phyloP scores from a whole-genome alignment of 805 yeast genomes.

The Millerozyma miso region DNA sequence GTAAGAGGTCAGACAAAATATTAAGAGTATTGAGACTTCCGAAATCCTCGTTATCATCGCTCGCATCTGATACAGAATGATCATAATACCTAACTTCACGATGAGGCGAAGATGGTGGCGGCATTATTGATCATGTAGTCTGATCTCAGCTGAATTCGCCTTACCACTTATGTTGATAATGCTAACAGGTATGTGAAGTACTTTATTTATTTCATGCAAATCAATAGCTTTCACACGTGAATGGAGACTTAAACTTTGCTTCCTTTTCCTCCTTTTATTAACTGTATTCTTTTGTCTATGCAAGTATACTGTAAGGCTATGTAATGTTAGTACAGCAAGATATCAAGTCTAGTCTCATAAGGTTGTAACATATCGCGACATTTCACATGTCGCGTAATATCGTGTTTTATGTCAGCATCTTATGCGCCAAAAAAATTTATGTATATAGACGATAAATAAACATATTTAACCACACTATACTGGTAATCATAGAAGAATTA shows the following conservation, averaged over 20 bases:
- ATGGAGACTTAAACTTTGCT: no score
- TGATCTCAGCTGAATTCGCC: neutral
- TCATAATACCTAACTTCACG: neutral
- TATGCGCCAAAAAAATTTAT: neutral
- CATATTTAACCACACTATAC: neutral
- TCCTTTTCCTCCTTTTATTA: no score
- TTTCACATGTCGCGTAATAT: neutral
- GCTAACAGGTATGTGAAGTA: neutral
- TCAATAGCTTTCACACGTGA: no score
- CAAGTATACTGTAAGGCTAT: neutral
- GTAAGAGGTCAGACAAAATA: slow-evolving; percentile 5
- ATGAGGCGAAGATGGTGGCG: slow-evolving; percentile 2
- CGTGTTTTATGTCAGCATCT: neutral
- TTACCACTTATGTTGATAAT: neutral
- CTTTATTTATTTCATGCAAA: neutral
- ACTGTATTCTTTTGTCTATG: neutral
- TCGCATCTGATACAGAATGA: neutral
- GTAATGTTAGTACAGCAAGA: neutral
- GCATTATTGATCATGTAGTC: neutral
- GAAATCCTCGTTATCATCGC: neutral
- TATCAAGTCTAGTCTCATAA: neutral
- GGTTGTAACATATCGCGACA: neutral
- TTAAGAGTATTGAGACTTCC: slow-evolving; percentile 7
- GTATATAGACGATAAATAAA: neutral
- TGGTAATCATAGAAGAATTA: neutral